Conservation (phyloP, 129 eudicot species). For the Pulicaria dysenterica region DNA sequence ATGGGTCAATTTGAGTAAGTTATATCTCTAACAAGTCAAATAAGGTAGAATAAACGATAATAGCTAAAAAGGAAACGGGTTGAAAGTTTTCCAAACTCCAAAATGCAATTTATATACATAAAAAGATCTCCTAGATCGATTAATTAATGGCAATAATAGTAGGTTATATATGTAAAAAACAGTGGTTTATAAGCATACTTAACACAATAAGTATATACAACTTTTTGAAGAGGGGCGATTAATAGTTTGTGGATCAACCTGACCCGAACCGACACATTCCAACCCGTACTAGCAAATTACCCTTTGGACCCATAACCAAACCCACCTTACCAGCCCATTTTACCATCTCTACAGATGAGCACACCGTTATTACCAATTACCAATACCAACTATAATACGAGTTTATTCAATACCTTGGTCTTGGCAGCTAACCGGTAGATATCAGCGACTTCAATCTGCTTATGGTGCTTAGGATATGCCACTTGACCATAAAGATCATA, state of each 20-base stretch:
- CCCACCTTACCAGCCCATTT: not conserved
- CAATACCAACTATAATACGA: not conserved
- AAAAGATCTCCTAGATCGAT: not conserved
- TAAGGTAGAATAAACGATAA: not conserved
- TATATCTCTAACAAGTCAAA: not conserved
- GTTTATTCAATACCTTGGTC: slow-evolving; percentile 67
- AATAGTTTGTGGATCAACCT: not conserved
- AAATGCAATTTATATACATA: not conserved
- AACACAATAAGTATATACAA: not conserved
- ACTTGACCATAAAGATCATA: slow-evolving; percentile 99
- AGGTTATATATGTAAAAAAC: not conserved
- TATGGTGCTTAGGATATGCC: slow-evolving; percentile 98
- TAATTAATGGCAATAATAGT: not conserved
- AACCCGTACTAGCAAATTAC: not conserved
- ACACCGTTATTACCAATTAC: not conserved
- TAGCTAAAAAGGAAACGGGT: not conserved
- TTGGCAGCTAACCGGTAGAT: slow-evolving; percentile 96
- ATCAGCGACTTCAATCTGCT: slow-evolving; percentile 88
- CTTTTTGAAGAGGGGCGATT: not conserved
- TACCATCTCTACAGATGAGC: not conserved
- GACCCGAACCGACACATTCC: not conserved
- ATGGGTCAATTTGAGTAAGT: not conserved
- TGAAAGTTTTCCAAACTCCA: not conserved
- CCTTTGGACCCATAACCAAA: not conserved
- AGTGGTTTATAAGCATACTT: not conserved